Evolutionary conservation across 2,329 filamentous ascomycete genomes (phyloP).

Genomic region (Zymoseptoria crescenta): DNA sequence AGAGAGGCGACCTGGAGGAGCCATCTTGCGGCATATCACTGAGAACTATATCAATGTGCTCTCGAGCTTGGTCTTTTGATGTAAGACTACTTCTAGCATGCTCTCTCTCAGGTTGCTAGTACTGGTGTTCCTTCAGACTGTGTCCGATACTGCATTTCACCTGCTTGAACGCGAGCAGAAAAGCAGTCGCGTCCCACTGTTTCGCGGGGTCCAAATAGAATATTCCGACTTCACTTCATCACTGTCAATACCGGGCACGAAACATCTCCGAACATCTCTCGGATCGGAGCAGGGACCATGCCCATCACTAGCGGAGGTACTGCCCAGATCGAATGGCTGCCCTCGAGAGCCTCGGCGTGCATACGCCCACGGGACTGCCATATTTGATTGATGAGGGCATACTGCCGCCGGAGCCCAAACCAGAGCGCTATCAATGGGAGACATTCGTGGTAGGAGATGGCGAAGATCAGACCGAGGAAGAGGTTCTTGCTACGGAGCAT

Average conservation of each 20-base stretch:
- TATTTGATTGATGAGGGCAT: conserved; percentile 77
- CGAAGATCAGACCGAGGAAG: conserved; percentile 55
- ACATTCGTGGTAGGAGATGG: conserved; percentile 42
- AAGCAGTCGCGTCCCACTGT: neutral
- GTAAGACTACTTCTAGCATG: too few relatives aligned
- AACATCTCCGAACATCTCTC: neutral
- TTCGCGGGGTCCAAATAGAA: neutral
- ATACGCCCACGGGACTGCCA: conserved; percentile 74
- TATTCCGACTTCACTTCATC: neutral
- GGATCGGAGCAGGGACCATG: conserved; percentile 9
- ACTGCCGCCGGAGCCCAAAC: conserved; percentile 58
- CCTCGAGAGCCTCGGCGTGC: conserved; percentile 82
- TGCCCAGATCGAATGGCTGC: conserved; percentile 60
- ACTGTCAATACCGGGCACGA: neutral
- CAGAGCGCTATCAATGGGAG: conserved; percentile 68
- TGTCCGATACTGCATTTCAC: too few relatives aligned
- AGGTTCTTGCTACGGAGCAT: conserved; percentile 66
- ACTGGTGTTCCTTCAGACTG: too few relatives aligned
- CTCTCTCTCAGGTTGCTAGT: too few relatives aligned
- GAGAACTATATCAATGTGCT: too few relatives aligned
- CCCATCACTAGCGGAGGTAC: neutral
- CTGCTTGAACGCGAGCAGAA: too few relatives aligned
- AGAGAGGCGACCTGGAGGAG: too few relatives aligned
- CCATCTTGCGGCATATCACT: too few relatives aligned
- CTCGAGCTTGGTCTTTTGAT: too few relatives aligned